Evolutionary conservation across 176 grass and related monocot genomes (phyloP), one percentile per base, ranked within the genome.

Genomic region (Chrysopogon serrulatus): DNA sequence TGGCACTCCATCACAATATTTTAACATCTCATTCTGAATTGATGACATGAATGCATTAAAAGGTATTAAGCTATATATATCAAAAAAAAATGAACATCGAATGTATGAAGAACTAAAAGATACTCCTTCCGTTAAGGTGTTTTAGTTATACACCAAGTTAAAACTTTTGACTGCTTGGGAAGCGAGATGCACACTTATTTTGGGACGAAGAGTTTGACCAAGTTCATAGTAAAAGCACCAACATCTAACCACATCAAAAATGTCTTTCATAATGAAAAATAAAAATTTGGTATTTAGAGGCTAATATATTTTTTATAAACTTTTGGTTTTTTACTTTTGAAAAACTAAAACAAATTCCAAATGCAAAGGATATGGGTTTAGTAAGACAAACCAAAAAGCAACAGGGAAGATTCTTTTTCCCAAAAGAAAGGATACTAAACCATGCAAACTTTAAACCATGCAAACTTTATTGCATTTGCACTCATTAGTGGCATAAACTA

Each of bases 401-500:
- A 45, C 30, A 51, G 11, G 27, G 41, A 23, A 41, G 32, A 51
- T 34, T 54, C 5, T 26, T 45, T 62, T 35, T 7, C 11, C 11
- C n/a, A 18, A 48, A 68, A 21, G 23, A 49, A 72, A 33, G 5
- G 21, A 7, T n/a, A n/a, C n/a, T n/a, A n/a, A n/a, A n/a, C n/a
- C 34, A 72, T 63, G 19, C 37, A 63, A 73, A 71, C 24, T 68
- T 78, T 57, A 76, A n/a, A n/a, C n/a, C 34, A 72, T 63, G 19
- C 37, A 63, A 73, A 71, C 24, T 68, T 78, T 57, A 76, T 45
- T 48, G 54, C 4, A 61, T 18, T 45, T 48, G 54, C 4, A 61
- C 24, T 82, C 41, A 78, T 83, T 42, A 60, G 47, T 61, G 31
- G 37, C 17, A 83, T 12, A 23, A 76, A 60, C 64, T 66, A 78